Base-by-base conservation (phyloP, 257 asterid genomes). In the Solanum ahanhuiri region DNA sequence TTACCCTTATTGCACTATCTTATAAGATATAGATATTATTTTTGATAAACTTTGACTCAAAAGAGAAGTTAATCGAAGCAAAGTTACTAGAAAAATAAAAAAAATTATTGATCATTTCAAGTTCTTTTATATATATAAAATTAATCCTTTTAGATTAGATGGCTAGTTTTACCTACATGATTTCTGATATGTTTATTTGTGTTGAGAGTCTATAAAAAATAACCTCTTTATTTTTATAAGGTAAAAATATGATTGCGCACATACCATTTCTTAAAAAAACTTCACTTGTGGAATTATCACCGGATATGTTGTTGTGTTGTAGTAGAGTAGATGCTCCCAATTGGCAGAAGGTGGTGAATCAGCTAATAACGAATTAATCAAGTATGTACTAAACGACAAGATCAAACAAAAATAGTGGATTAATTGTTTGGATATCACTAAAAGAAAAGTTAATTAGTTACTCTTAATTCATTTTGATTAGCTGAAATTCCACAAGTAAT, bases 121-220 rank as follows among this genome's bases (percentile, higher is more conserved):
- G 54, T 45, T 45, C 14, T 45, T 45, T 11, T 3, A 11, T 43
- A 43, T 9, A 41, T 41, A 41, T 6, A 57, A 57, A 57, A 20
- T 58, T 10, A 7, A 58, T 58, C 67, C 28, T 22, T 22, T 41
- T 41, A 41, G 48, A 20, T 4, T 58, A 22, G 1, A 23, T 64
- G 33, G 0, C 58, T 14, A 51, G 15, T 1, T 23, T 23, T 5
- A 64, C 3, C 5, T 23, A 64, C 3, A 4, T 23, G 18, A 23
- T 64, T 64, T 64, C 3, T 12, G 3, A 10, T 23, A 63, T 11
- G 9, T 0, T 10, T 64, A 12, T 2, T 23, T 5, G 9, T 23
- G 2, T 5, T 7, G 3, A n/a, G 1, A 1, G 0, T n/a, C 1
- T 63, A n/a, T 63, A 4, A 2, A 10, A 63, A 11, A 23, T 0